Evolutionary conservation across 352 stramenopile genomes (phyloP), one percentile per base, ranked within the genome.

Genomic region (Blastocystis sp.): DNA sequence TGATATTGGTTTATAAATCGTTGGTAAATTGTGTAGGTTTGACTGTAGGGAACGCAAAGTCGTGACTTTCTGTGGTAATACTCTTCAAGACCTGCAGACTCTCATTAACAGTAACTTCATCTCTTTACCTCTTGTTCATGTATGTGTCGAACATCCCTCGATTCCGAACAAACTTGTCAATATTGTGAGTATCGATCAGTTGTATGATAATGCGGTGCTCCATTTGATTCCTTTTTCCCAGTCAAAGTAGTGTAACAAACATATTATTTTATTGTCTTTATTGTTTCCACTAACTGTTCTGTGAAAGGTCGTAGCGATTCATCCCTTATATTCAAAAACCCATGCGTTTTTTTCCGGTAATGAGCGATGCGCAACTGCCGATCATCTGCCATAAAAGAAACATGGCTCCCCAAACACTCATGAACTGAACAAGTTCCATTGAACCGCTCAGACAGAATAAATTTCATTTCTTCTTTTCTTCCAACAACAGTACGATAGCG

Each of bases 61-160:
- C 20, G 50, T 84, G 5, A 6, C 50, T 13, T 84, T 84, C 53
- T 11, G 15, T 37, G 73, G 73, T 7, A 39, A 47, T 8, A 66
- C 73, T n/a, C 73, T 84, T 11, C 53, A 84, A 26, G 73, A 84
- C 5, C 54, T 84, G 73, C 34, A 45, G 20, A n/a, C 26, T 23
- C 20, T 64, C 3, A 84, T 84, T 29, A 84, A 84, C 29, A 41
- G 53, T 5, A 68, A 23, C 26, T 84, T 68, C 41, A 8, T 66
- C 11, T 84, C 59, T 68, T 43, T 84, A 18, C 73, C 73, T 8
- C 43, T 84, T 6, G 73, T 84, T 20, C 34, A 66, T 20, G 73
- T 84, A 34, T 84, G 73, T 41, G 62, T 84, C 9, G 73, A 84
- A 15, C 73, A 84, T n/a, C 73, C 73, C 29, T 84, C 73, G 4